Conservation (phyloP, 139 green algal species). For the Chlamydomonas eustigma region DNA sequence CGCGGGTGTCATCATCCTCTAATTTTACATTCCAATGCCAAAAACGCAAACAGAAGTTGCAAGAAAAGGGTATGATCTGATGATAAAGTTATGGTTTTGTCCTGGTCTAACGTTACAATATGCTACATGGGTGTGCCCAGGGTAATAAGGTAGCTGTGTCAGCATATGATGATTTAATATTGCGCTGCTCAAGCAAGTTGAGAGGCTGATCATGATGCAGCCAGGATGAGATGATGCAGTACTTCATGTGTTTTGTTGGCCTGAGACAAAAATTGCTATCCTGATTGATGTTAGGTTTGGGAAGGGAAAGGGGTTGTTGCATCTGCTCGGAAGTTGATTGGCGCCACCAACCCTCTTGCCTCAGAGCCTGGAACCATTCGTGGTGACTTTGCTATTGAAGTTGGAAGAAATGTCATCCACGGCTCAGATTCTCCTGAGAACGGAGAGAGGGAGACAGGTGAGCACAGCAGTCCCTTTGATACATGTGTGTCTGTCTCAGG, state of each 20-base stretch:
- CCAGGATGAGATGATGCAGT: too few relatives aligned
- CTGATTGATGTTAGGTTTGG: conserved; percentile 78
- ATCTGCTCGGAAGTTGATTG: conserved; percentile 86
- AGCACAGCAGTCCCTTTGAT: too few relatives aligned
- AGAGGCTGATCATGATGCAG: too few relatives aligned
- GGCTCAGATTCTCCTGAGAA: conserved; percentile 87
- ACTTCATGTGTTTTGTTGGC: too few relatives aligned
- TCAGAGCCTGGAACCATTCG: conserved; percentile 94
- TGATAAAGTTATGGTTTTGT: not conserved
- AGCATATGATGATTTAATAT: too few relatives aligned
- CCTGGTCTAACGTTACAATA: not conserved
- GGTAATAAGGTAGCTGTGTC: too few relatives aligned
- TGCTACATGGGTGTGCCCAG: not conserved
- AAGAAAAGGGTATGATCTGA: too few relatives aligned
- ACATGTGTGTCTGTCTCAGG: not conserved
- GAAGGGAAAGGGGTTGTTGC: conserved; percentile 93
- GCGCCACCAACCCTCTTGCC: conserved; percentile 91
- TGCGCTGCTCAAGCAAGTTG: too few relatives aligned
- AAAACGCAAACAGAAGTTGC: too few relatives aligned
- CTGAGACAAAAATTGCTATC: too few relatives aligned
- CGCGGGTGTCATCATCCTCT: too few relatives aligned
- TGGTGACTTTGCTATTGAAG: conserved; percentile 75
- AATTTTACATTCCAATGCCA: too few relatives aligned
- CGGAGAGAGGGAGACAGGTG: conserved; percentile 76
- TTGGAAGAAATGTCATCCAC: conserved; percentile 95